Evolutionary conservation across 2,329 filamentous ascomycete species (phyloP).

Genomic region (Pseudocercospora macadamiae): DNA sequence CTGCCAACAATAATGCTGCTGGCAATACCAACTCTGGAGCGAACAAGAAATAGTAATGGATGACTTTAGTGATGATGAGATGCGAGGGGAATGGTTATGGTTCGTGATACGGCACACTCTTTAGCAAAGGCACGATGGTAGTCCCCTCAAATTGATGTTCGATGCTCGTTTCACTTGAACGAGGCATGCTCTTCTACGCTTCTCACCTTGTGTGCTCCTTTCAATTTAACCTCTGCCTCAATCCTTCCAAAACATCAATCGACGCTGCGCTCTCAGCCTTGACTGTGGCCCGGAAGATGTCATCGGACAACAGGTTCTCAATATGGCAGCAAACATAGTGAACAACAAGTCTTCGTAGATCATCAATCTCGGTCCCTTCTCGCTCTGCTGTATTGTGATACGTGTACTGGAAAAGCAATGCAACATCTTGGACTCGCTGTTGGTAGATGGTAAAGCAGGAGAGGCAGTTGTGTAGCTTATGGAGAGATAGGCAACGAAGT

Average conservation of each 20-base stretch:
- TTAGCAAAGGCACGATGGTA: too few species aligned
- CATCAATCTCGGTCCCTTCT: not conserved
- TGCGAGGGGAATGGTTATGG: too few species aligned
- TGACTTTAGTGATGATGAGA: too few species aligned
- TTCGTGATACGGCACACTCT: too few species aligned
- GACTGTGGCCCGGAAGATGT: not conserved
- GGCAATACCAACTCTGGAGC: slow-evolving; percentile 9
- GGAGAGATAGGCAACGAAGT: slow-evolving; percentile 1
- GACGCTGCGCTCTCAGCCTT: not conserved
- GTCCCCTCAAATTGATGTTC: too few species aligned
- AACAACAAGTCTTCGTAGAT: slow-evolving; percentile 6
- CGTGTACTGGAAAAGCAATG: slow-evolving; percentile 7
- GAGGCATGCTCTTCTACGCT: too few species aligned
- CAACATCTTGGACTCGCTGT: not conserved
- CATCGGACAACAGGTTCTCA: not conserved
- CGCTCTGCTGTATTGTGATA: not conserved
- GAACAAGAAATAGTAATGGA: not conserved
- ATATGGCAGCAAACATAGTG: slow-evolving; percentile 16
- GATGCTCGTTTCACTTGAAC: too few species aligned
- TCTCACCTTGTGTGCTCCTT: too few species aligned
- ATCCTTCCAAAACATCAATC: not conserved
- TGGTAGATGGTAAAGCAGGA: not conserved
- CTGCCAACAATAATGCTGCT: not conserved
- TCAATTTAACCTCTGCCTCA: slow-evolving; percentile 6
- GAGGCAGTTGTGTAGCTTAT: slow-evolving; percentile 10